phyloP scores from a whole-genome alignment of 495 filamentous ascomycete genomes.

The Rostrohypoxylon terebratum region DNA sequence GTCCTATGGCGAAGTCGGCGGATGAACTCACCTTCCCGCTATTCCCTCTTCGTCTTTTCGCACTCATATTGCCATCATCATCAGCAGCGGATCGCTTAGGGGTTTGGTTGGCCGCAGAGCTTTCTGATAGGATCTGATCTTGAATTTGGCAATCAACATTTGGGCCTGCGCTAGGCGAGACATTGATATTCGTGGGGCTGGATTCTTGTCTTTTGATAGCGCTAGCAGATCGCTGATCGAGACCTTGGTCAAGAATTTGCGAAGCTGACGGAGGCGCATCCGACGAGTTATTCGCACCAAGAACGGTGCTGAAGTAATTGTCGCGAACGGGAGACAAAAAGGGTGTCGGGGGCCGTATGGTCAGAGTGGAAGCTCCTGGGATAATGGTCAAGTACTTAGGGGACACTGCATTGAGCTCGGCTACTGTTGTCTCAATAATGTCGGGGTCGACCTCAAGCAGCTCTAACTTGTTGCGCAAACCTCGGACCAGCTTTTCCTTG shows the following conservation, averaged over 20 bases:
- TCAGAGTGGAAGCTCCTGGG: constrained; percentile 43
- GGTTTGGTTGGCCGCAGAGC: constrained; percentile 1
- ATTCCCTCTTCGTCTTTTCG: constrained; percentile 38
- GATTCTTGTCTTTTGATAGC: constrained; percentile 17
- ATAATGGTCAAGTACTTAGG: constrained; percentile 45
- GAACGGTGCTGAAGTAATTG: constrained; percentile 43
- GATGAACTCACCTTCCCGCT: constrained; percentile 33
- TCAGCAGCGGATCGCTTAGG: constrained; percentile 32
- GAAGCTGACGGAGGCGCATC: constrained; percentile 5
- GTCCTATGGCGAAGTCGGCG: neutral
- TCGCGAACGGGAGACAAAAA: constrained; percentile 38
- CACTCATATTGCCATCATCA: constrained; percentile 12
- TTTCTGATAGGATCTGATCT: constrained; percentile 31
- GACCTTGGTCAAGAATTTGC: constrained; percentile 7
- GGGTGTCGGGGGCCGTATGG: constrained; percentile 32
- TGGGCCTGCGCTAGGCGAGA: constrained; percentile 27
- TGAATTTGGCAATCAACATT: constrained; percentile 32
- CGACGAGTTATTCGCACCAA: constrained; percentile 30
- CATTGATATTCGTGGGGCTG: constrained; percentile 39
- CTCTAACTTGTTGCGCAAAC: constrained; percentile 41
- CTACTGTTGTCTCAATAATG: constrained; percentile 41
- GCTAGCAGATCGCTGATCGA: constrained; percentile 13
- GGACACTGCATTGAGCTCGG: constrained; percentile 30
- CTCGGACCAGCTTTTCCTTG: constrained; percentile 38
- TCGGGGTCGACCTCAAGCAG: constrained; percentile 40